Conservation (phyloP, 495 filamentous ascomycete genomes). For the Neurospora tetraspora region DNA sequence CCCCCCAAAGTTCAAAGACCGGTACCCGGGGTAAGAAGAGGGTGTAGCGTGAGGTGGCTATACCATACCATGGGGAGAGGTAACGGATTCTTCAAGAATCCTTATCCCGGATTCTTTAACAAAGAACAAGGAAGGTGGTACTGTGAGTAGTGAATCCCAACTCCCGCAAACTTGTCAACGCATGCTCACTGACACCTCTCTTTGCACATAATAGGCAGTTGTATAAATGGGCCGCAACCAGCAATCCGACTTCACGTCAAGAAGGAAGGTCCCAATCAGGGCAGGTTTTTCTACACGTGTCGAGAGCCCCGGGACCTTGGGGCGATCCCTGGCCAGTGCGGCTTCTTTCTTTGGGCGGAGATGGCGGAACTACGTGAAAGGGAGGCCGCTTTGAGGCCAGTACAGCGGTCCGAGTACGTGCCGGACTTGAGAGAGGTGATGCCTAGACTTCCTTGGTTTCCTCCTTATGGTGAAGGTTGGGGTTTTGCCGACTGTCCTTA, state of each 20-base stretch:
- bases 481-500: not conserved
- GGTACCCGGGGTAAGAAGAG: not conserved
- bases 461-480: not conserved
- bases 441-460: not conserved
- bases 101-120: not conserved
- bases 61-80: not conserved
- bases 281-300: slow-evolving; percentile 61
- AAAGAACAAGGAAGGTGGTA: not conserved
- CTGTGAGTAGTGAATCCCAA: not conserved
- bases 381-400: slow-evolving; percentile 29
- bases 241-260: slow-evolving; percentile 52
- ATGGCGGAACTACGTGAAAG: slow-evolving; percentile 50
- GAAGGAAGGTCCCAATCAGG: slow-evolving; percentile 56
- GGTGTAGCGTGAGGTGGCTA: not conserved
- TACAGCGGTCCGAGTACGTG: not conserved
- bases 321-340: slow-evolving; percentile 33
- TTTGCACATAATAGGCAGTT: not conserved
- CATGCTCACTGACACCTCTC: not conserved
- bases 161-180: not conserved
- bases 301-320: slow-evolving; percentile 10
- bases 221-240: slow-evolving; percentile 32
- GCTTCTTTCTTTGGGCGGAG: slow-evolving; percentile 63
- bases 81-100: not conserved
- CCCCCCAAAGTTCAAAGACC: not conserved
- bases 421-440: not conserved